Percentiles rank a stretch among this genome's conserved stretches.
Evolutionary conservation across 1,284 basidiomycete genomes (phyloP).

Genomic region (Ustilago trichophora): DNA sequence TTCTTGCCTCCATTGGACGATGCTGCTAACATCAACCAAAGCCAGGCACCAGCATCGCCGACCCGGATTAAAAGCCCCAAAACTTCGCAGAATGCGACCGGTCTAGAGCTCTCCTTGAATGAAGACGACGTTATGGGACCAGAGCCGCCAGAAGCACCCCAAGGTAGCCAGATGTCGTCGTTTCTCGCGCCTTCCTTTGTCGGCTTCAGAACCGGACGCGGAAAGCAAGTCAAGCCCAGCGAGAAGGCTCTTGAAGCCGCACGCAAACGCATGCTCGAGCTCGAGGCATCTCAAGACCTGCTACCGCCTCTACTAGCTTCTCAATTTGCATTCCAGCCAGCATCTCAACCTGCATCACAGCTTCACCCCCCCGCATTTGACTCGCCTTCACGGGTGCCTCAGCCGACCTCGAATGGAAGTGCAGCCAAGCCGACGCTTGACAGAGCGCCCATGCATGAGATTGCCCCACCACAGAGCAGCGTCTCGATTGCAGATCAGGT

Average conservation of each 20-base stretch:
- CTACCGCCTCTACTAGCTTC: too few species aligned
- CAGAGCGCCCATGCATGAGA: slow-evolving; percentile 23
- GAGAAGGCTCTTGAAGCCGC: slow-evolving; percentile 31
- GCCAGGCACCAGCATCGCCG: slow-evolving; percentile 1
- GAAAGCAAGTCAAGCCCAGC: slow-evolving; percentile 27
- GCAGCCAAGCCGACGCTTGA: not conserved
- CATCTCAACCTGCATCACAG: slow-evolving; percentile 3
- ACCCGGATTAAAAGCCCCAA: not conserved
- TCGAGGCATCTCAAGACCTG: slow-evolving; percentile 17
- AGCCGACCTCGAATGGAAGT: not conserved
- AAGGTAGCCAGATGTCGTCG: slow-evolving; percentile 24
- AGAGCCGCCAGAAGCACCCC: slow-evolving; percentile 7
- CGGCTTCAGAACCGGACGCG: slow-evolving; percentile 33
- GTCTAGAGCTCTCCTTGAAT: not conserved
- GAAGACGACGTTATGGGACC: slow-evolving; percentile 3
- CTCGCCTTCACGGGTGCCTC: not conserved
- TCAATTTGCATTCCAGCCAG: too few species aligned
- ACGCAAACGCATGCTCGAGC: slow-evolving; percentile 23
- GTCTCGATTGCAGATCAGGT: not conserved
- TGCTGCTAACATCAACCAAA: not conserved
- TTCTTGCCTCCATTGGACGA: slow-evolving; percentile 6
- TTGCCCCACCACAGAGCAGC: slow-evolving; percentile 10
- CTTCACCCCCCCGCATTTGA: not conserved
- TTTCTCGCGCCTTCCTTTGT: slow-evolving; percentile 32
- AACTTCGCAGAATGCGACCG: not conserved